phyloP scores from a whole-genome alignment of 768 basidiomycete genomes.

The Amanita jacksonii region DNA sequence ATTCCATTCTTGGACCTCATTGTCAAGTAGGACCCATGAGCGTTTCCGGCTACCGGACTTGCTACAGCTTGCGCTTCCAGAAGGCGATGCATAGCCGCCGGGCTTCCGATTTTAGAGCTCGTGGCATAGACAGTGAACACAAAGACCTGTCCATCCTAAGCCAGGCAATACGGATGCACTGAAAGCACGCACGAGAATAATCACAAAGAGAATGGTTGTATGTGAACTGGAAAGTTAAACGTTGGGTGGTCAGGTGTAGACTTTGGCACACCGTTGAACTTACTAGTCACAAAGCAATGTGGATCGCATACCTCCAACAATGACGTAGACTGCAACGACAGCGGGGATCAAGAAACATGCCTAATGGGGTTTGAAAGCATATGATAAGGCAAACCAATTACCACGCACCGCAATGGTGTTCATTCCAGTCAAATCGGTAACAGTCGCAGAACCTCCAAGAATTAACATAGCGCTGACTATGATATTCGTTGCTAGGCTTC shows the following conservation, averaged over 20 bases:
- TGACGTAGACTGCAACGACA: slow-evolving; percentile 82
- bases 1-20: slow-evolving; percentile 71
- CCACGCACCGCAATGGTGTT: slow-evolving; percentile 76
- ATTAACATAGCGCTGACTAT: slow-evolving; percentile 85
- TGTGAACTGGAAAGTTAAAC: slow-evolving; percentile 48
- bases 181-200: slow-evolving; percentile 47
- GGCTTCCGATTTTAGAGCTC: slow-evolving; percentile 70
- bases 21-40: slow-evolving; percentile 76
- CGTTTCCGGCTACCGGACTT: slow-evolving; percentile 71
- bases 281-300: slow-evolving; percentile 83
- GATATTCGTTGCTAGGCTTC: slow-evolving; percentile 77
- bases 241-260: neutral
- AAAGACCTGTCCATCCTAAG: slow-evolving; percentile 25
- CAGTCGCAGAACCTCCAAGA: slow-evolving; percentile 79
- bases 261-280: slow-evolving; percentile 20
- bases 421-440: slow-evolving; percentile 85
- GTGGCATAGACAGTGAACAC: slow-evolving; percentile 79
- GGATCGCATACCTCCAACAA: slow-evolving; percentile 81
- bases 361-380: slow-evolving; percentile 18
- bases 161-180: slow-evolving; percentile 4
- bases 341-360: slow-evolving; percentile 88
- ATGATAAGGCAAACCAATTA: neutral
- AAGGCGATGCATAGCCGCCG: slow-evolving; percentile 68
- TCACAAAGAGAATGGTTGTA: slow-evolving; percentile 76
- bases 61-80: slow-evolving; percentile 45